Conservation (phyloP, 495 filamentous ascomycete genomes). For the Xylaria scruposa region DNA sequence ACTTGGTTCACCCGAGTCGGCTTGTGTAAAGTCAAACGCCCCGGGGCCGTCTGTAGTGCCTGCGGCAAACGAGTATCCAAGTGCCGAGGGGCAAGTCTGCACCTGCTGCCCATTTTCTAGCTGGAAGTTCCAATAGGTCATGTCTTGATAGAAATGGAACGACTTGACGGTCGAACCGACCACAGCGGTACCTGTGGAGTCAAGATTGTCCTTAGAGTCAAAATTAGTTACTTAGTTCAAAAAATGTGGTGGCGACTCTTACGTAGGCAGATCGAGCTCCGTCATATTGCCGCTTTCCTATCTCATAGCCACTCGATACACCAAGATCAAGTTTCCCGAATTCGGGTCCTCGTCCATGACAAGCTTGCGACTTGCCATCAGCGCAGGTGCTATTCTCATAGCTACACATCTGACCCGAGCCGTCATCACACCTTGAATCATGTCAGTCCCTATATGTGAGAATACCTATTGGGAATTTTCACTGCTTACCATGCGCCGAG, state of each 20-base stretch:
- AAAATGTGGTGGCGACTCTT: constrained; percentile 25
- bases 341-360: constrained; percentile 81
- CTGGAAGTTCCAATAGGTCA: constrained; percentile 65
- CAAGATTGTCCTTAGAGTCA: constrained; percentile 41
- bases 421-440: constrained; percentile 67
- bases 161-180: constrained; percentile 61
- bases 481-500: constrained; percentile 68
- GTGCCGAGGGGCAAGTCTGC: constrained; percentile 84
- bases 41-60: constrained; percentile 94
- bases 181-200: constrained; percentile 53
- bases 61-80: constrained; percentile 93
- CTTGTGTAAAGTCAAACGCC: constrained; percentile 92
- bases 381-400: constrained; percentile 81
- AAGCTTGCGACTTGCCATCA: constrained; percentile 69
- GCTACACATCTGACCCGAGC: constrained; percentile 67
- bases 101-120: constrained; percentile 76
- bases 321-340: constrained; percentile 75
- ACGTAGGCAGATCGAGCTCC: constrained; percentile 69
- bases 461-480: not conserved
- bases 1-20: constrained; percentile 69
- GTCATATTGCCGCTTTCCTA: constrained; percentile 69
- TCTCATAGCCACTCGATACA: constrained; percentile 75
- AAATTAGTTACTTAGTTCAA: constrained; percentile 27
- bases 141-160: constrained; percentile 74
- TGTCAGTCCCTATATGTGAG: constrained; percentile 12